Percentiles rank a stretch among this genome's conserved stretches.
phyloP scores from a whole-genome alignment of 805 yeast genomes.

The Candida qinlingensis region DNA sequence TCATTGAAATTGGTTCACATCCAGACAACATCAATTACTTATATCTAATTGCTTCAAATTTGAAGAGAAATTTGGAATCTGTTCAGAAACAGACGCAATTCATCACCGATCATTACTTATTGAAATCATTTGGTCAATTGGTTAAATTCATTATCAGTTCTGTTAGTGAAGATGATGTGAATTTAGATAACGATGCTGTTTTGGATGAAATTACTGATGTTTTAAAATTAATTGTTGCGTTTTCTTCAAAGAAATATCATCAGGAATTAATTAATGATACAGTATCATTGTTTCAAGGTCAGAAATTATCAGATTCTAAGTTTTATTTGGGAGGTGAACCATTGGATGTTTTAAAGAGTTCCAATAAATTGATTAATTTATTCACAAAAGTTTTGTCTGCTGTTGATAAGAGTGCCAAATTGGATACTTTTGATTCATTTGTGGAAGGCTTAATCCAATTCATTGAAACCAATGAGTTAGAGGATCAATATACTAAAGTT shows the following conservation, averaged over 20 bases:
- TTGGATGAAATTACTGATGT: slow-evolving; percentile 29
- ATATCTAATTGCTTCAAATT: slow-evolving; percentile 15
- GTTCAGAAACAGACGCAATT: slow-evolving; percentile 17
- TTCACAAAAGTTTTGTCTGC: slow-evolving; percentile 46
- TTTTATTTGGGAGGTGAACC: slow-evolving; percentile 7
- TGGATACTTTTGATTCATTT: slow-evolving; percentile 20
- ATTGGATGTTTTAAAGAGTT: slow-evolving; percentile 21
- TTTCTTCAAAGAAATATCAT: slow-evolving; percentile 31
- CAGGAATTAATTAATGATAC: slow-evolving; percentile 38
- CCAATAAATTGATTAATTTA: slow-evolving; percentile 31
- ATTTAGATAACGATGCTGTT: slow-evolving; percentile 9
- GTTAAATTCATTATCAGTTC: slow-evolving; percentile 5
- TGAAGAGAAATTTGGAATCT: slow-evolving; percentile 17
- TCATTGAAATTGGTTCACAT: slow-evolving; percentile 17
- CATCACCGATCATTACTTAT: slow-evolving; percentile 18
- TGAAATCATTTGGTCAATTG: slow-evolving; percentile 13
- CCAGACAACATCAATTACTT: slow-evolving; percentile 13
- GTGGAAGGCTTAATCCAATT: slow-evolving; percentile 10
- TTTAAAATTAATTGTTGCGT: slow-evolving; percentile 30
- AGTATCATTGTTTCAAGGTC: slow-evolving; percentile 30
- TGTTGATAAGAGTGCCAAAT: slow-evolving; percentile 38
- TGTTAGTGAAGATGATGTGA: neutral
- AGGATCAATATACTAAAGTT: slow-evolving; percentile 29
- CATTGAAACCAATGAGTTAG: slow-evolving; percentile 10
- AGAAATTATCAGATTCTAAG: slow-evolving; percentile 14